Evolutionary conservation across 768 basidiomycete genomes (phyloP).

Genomic region (Mycena crocata): DNA sequence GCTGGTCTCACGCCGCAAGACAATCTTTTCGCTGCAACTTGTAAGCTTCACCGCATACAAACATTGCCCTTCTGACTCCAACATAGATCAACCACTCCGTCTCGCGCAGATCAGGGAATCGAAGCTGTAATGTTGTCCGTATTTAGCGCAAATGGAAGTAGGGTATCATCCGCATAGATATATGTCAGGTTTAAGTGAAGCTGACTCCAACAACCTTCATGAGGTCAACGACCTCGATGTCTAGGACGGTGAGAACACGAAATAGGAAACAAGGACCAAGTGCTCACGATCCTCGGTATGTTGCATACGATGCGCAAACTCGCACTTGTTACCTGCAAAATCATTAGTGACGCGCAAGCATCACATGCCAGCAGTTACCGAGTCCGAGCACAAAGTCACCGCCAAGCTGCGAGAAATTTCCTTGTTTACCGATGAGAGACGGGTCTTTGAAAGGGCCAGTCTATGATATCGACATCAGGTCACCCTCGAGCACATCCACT

Average conservation of each 20-base stretch:
- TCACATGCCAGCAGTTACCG: constrained; percentile 46
- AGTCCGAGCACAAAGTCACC: constrained; percentile 74
- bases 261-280: constrained; percentile 24
- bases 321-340: constrained; percentile 54
- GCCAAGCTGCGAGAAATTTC: constrained; percentile 70
- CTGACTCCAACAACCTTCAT: constrained; percentile 56
- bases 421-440: constrained; percentile 66
- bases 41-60: constrained; percentile 38
- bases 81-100: constrained; percentile 44
- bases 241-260: constrained; percentile 43
- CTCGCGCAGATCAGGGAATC: constrained; percentile 39
- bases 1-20: constrained; percentile 42
- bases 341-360: not conserved
- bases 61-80: constrained; percentile 2
- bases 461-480: constrained; percentile 31
- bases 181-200: not conserved
- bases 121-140: constrained; percentile 4
- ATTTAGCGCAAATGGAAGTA: too few species aligned
- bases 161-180: not conserved
- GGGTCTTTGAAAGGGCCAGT: constrained; percentile 57
- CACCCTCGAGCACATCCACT: not conserved
- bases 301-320: constrained; percentile 68
- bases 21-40: constrained; percentile 44
- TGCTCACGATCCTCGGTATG: constrained; percentile 70
- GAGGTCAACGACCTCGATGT: constrained; percentile 62